Evolutionary conservation across 306 rosid genomes (phyloP).

Genomic region (Cicer bijugum): DNA sequence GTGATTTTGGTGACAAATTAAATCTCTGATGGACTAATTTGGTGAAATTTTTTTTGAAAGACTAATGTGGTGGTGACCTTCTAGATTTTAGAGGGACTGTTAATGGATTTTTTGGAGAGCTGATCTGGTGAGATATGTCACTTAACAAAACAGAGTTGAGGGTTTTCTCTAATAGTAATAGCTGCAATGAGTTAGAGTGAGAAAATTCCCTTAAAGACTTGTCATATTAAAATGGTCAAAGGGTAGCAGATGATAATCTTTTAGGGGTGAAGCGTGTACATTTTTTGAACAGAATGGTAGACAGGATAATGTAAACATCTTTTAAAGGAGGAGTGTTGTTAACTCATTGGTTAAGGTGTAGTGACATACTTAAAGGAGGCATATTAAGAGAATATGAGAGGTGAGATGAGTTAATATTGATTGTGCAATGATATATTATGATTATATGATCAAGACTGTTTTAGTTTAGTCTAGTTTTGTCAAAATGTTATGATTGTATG

Average conservation of each 20-base stretch:
- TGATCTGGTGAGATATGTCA: background rate
- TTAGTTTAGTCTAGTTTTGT: background rate
- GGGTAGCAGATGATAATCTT: background rate
- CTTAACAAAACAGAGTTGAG: background rate
- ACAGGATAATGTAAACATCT: background rate
- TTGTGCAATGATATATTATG: background rate
- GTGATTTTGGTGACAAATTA: background rate
- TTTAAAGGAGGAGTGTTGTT: background rate
- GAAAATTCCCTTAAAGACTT: too few species aligned
- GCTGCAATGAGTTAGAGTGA: background rate
- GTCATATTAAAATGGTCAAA: background rate
- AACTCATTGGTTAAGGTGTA: background rate
- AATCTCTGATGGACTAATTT: background rate
- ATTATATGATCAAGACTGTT: conserved; percentile 15
- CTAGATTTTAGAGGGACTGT: background rate
- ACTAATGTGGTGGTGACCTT: background rate
- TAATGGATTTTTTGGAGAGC: background rate
- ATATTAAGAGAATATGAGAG: background rate
- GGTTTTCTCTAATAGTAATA: background rate
- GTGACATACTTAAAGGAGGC: background rate
- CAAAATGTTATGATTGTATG: conserved; percentile 4
- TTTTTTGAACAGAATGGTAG: background rate
- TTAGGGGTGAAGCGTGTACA: background rate
- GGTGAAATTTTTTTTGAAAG: background rate
- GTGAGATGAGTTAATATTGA: background rate